Evolutionary conservation across 176 grass and related monocot genomes (phyloP).

Genomic region (Raddia distichophylla): DNA sequence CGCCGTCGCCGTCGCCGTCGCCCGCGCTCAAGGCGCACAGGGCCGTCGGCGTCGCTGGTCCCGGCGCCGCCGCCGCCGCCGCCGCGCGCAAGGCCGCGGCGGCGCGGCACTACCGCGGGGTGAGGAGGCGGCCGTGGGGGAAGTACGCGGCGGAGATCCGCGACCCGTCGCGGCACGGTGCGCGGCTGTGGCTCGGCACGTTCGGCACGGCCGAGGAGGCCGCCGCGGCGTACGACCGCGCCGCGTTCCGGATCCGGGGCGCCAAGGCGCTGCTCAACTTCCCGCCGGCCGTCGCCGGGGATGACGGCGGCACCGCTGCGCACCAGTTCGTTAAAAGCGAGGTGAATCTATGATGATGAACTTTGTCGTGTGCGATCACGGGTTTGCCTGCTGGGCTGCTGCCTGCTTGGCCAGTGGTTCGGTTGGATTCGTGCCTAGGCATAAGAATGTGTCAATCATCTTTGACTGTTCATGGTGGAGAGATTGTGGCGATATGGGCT

Average conservation of each 20-base stretch:
- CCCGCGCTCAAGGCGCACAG: background rate
- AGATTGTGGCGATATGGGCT: background rate
- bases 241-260: slow-evolving; percentile 80
- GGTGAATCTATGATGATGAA: background rate
- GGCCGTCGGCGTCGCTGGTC: background rate
- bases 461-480: too few species aligned
- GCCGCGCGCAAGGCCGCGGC: background rate
- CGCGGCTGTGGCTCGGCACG: slow-evolving; percentile 92
- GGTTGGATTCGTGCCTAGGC: background rate
- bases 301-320: background rate
- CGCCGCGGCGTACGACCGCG: slow-evolving; percentile 75
- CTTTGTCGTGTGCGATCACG: background rate
- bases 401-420: background rate
- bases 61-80: too few species aligned
- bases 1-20: background rate
- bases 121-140: slow-evolving; percentile 91
- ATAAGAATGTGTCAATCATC: background rate
- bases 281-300: slow-evolving; percentile 22
- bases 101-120: slow-evolving; percentile 68
- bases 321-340: background rate
- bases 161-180: slow-evolving; percentile 71
- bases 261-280: slow-evolving; percentile 90
- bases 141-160: slow-evolving; percentile 94
- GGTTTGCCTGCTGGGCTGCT: background rate
- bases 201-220: slow-evolving; percentile 87